Conservation (phyloP, 2,329 filamentous ascomycete species). For the Beauveria sp. region DNA sequence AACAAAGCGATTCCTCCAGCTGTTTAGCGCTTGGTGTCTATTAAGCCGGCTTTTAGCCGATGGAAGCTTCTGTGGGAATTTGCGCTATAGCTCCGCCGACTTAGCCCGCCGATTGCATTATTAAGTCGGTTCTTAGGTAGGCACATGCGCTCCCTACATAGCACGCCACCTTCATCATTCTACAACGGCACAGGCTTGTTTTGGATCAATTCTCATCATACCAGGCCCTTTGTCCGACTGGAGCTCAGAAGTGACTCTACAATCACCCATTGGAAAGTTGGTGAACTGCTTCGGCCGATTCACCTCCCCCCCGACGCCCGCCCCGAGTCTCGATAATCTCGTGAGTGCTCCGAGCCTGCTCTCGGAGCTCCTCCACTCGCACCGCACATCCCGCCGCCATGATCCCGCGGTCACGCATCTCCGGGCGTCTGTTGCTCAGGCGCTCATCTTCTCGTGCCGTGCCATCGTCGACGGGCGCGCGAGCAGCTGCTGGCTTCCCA, state of each 20-base stretch:
- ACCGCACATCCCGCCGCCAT: slow-evolving; percentile 20
- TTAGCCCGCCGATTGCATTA: slow-evolving; percentile 18
- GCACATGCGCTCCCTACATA: slow-evolving; percentile 5
- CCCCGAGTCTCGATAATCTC: not conserved
- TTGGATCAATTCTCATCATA: not conserved
- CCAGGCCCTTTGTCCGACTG: not conserved
- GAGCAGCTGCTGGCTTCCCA: slow-evolving; percentile 20
- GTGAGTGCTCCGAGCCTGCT: slow-evolving; percentile 10
- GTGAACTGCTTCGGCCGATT: not conserved
- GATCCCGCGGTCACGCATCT: slow-evolving; percentile 34
- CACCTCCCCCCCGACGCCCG: not conserved
- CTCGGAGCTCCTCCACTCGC: slow-evolving; percentile 9
- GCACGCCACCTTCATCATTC: slow-evolving; percentile 8
- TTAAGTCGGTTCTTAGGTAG: slow-evolving; percentile 19
- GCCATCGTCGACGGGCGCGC: slow-evolving; percentile 16
- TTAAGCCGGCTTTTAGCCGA: slow-evolving; percentile 16
- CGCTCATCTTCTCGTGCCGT: slow-evolving; percentile 23
- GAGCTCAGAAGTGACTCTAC: not conserved
- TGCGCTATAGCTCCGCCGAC: slow-evolving; percentile 14
- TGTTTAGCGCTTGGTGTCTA: not conserved
- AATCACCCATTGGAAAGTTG: not conserved
- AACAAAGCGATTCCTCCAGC: not conserved
- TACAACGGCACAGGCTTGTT: not conserved
- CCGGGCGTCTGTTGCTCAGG: slow-evolving; percentile 31
- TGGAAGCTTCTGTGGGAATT: slow-evolving; percentile 25